phyloP scores from a whole-genome alignment of 2,329 filamentous ascomycete species.

The Trichophyton schoenleinii region DNA sequence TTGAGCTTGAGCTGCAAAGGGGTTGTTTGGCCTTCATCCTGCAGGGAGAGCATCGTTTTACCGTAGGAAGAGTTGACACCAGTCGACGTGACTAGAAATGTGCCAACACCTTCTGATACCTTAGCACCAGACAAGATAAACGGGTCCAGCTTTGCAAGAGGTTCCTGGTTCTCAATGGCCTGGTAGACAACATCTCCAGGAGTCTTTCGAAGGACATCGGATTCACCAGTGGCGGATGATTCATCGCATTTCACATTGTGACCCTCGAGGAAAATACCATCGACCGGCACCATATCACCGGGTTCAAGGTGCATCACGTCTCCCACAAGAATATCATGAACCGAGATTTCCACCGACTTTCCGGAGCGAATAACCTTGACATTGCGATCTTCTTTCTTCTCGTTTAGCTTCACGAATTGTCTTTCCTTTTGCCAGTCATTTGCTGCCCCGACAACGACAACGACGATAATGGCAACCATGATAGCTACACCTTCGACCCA shows the following conservation, averaged over 20 bases:
- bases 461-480: conserved; percentile 51
- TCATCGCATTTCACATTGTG: conserved; percentile 59
- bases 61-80: conserved; percentile 64
- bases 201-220: conserved; percentile 57
- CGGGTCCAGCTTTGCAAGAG: conserved; percentile 56
- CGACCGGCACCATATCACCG: conserved; percentile 59
- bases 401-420: conserved; percentile 54
- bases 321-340: conserved; percentile 60
- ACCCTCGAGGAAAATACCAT: conserved; percentile 57
- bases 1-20: conserved; percentile 69
- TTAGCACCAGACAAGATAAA: conserved; percentile 73
- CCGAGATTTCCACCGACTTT: conserved; percentile 53
- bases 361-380: conserved; percentile 69
- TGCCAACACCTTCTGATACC: conserved; percentile 62
- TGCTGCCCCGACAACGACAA: conserved; percentile 48
- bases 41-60: conserved; percentile 65
- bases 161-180: conserved; percentile 48
- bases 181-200: conserved; percentile 52
- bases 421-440: conserved; percentile 59
- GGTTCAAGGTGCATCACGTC: conserved; percentile 62
- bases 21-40: conserved; percentile 64
- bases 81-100: conserved; percentile 61
- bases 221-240: conserved; percentile 65
- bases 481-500: conserved; percentile 60
- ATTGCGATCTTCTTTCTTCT: conserved; percentile 62